Percentiles rank a stretch among this genome's conserved stretches.
phyloP scores from a whole-genome alignment of 108 stramenopile species.

The Aurantiochytrium sp. region DNA sequence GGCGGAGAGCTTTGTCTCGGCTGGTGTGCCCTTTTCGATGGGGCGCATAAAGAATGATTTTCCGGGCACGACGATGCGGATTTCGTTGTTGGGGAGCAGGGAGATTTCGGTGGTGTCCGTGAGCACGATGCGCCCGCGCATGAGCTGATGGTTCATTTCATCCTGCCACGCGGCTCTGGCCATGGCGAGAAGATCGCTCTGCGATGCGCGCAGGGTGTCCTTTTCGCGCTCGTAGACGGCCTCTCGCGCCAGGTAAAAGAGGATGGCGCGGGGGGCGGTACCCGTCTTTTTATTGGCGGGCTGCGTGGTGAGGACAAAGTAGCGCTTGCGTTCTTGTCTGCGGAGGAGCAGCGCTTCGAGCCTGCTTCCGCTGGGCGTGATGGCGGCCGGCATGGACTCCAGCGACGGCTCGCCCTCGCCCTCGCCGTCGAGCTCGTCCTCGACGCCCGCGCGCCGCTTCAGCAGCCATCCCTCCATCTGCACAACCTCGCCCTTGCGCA shows the following conservation, averaged over 20 bases:
- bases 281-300: background rate
- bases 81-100: background rate
- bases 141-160: background rate
- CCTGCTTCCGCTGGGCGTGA: background rate
- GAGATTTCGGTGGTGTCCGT: conserved; percentile 10
- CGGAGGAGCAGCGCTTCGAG: background rate
- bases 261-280: background rate
- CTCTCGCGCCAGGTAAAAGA: background rate
- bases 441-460: background rate
- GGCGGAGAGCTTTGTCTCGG: background rate
- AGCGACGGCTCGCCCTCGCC: background rate
- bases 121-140: background rate
- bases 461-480: conserved; percentile 18
- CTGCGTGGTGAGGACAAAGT: conserved; percentile 7
- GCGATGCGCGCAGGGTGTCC: background rate
- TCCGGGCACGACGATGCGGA: background rate
- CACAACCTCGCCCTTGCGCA: background rate
- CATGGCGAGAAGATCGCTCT: background rate
- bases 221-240: background rate
- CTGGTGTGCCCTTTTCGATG: background rate
- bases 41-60: background rate
- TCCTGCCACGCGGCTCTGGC: background rate
- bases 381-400: background rate
- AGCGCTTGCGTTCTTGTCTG: background rate
- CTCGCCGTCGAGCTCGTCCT: background rate